Conservation (phyloP, 1,139 yeast species). For the Keqinozyma sinolaborantium region DNA sequence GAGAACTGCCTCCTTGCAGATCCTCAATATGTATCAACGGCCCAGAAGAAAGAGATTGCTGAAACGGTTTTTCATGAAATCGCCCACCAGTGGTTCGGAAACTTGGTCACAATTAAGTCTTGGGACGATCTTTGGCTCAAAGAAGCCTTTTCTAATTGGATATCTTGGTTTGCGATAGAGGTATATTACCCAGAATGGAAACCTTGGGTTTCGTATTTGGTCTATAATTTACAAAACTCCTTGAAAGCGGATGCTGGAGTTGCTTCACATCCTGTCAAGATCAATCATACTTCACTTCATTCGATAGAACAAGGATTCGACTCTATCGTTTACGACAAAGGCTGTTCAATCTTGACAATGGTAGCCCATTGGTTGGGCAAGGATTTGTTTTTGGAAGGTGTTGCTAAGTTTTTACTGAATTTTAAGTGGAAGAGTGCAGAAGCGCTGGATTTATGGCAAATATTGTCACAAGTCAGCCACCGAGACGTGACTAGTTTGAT, state of each 20-base stretch:
- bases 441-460: constrained; percentile 80
- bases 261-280: constrained; percentile 58
- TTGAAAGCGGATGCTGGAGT: constrained; percentile 50
- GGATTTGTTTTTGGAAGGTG: constrained; percentile 69
- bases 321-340: constrained; percentile 70
- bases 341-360: constrained; percentile 78
- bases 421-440: constrained; percentile 79
- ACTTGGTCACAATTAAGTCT: constrained; percentile 61
- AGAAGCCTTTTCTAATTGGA: constrained; percentile 64
- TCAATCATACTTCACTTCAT: constrained; percentile 49
- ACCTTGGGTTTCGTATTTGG: constrained; percentile 51
- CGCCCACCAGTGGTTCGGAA: constrained; percentile 68
- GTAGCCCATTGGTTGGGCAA: constrained; percentile 70
- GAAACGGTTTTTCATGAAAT: constrained; percentile 60
- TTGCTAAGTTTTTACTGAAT: constrained; percentile 65
- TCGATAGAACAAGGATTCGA: constrained; percentile 59
- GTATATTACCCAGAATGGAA: constrained; percentile 56
- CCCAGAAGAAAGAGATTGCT: constrained; percentile 49
- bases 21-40: constrained; percentile 39
- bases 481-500: constrained; percentile 71
- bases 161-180: constrained; percentile 51
- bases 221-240: constrained; percentile 49
- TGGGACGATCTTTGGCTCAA: constrained; percentile 66
- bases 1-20: constrained; percentile 50
- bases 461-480: constrained; percentile 72